phyloP scores from a whole-genome alignment of 164 flowering plant species.

The Nelumbo lutea region DNA sequence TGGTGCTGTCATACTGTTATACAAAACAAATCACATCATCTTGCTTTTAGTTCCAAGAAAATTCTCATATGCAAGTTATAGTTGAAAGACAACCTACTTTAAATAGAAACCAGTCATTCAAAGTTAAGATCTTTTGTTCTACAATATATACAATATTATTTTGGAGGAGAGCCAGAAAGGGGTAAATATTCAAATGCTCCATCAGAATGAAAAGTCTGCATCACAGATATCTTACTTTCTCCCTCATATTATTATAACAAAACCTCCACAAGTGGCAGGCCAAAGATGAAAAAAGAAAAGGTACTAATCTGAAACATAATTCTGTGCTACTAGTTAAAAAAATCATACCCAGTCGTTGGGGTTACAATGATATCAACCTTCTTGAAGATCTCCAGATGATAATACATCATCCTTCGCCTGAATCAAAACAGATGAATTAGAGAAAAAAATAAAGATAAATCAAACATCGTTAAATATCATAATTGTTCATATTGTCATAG shows the following conservation, averaged over 20 bases:
- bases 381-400: slow-evolving; percentile 85
- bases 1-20: slow-evolving; percentile 89
- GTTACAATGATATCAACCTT: slow-evolving; percentile 91
- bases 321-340: background rate
- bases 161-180: background rate
- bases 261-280: background rate
- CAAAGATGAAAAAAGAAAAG: background rate
- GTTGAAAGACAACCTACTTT: background rate
- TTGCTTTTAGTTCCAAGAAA: background rate
- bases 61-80: slow-evolving; percentile 1
- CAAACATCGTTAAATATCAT: background rate
- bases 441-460: background rate
- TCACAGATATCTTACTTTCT: background rate
- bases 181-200: background rate
- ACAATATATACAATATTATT: too few relatives aligned
- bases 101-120: background rate
- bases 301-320: background rate
- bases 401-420: slow-evolving; percentile 89
- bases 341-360: slow-evolving; percentile 90
- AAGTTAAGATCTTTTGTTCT: background rate
- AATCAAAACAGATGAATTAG: slow-evolving; percentile 8
- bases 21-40: slow-evolving; percentile 6
- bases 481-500: background rate
- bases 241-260: background rate
- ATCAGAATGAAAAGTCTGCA: background rate